Evolutionary conservation across 768 basidiomycete species (phyloP).

Genomic region (Boletus vermiculosoides): DNA sequence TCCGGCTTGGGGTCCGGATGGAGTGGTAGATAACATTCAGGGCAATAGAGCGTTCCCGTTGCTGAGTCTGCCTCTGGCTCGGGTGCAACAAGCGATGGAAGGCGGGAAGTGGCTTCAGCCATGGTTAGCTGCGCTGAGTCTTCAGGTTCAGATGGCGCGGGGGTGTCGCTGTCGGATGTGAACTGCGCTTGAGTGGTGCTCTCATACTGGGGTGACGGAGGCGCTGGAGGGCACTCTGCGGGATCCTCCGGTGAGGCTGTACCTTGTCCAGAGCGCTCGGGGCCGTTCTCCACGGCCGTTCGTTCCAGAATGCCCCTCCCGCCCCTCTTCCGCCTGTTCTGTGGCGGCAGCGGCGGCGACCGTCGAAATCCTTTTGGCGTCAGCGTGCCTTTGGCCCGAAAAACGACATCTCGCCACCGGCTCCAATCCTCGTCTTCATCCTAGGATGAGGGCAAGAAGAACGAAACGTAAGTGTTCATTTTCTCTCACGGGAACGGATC

Average conservation of each 20-base stretch:
- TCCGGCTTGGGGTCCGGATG: constrained; percentile 93
- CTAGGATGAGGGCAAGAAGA: constrained; percentile 33
- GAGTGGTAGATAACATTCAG: constrained; percentile 88
- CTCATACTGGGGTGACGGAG: not conserved
- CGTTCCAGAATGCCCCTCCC: constrained; percentile 34
- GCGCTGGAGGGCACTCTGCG: not conserved
- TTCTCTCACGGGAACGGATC: not conserved
- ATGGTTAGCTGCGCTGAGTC: constrained; percentile 35
- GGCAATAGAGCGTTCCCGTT: constrained; percentile 65
- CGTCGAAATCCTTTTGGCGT: constrained; percentile 30
- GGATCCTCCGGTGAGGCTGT: not conserved
- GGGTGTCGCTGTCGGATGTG: not conserved
- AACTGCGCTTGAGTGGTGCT: not conserved
- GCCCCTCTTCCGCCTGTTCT: constrained; percentile 58
- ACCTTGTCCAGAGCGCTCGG: not conserved
- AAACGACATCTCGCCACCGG: constrained; percentile 83
- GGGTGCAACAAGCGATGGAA: constrained; percentile 22
- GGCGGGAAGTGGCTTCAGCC: constrained; percentile 48
- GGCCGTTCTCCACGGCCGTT: not conserved
- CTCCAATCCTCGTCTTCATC: constrained; percentile 89
- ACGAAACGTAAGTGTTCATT: constrained; percentile 3
- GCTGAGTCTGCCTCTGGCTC: constrained; percentile 36
- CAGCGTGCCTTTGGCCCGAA: constrained; percentile 68
- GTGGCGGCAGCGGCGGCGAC: constrained; percentile 50
- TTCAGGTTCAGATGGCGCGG: not conserved